Conservation (phyloP, 2,329 filamentous ascomycete genomes). For the Fusarium luffae region DNA sequence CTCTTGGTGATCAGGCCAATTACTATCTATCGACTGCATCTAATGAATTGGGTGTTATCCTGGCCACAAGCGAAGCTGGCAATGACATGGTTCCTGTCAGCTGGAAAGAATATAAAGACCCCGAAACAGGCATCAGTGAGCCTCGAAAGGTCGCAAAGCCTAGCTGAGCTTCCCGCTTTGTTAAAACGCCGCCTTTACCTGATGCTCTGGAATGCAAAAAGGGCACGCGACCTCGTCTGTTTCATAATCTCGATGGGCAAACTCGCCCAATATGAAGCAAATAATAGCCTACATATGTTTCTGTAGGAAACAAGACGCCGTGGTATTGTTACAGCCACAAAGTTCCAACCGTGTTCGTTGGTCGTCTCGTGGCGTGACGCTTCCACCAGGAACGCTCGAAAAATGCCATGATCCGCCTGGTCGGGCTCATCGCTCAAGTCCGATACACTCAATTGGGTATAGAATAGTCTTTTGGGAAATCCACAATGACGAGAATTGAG, state of each 20-base stretch:
- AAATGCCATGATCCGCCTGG: slow-evolving; percentile 5
- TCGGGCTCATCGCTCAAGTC: slow-evolving; percentile 8
- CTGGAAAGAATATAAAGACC: slow-evolving; percentile 95
- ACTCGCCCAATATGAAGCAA: slow-evolving; percentile 1
- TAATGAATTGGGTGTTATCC: slow-evolving; percentile 92
- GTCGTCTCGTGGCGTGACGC: slow-evolving; percentile 21
- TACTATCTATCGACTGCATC: slow-evolving; percentile 94
- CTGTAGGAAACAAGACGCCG: background rate
- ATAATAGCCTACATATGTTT: background rate
- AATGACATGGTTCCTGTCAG: slow-evolving; percentile 93
- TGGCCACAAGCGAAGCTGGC: slow-evolving; percentile 88
- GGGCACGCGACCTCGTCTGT: slow-evolving; percentile 21
- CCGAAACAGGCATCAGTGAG: slow-evolving; percentile 80
- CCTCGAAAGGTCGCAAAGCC: slow-evolving; percentile 93
- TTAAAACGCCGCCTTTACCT: slow-evolving; percentile 10
- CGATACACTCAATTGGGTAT: slow-evolving; percentile 8
- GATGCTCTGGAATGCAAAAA: slow-evolving; percentile 36
- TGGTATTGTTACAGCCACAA: slow-evolving; percentile 12
- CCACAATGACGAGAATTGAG: background rate
- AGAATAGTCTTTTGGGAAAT: slow-evolving; percentile 10
- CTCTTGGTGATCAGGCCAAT: slow-evolving; percentile 90
- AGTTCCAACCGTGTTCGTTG: slow-evolving; percentile 7
- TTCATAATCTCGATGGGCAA: slow-evolving; percentile 20
- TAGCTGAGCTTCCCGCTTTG: slow-evolving; percentile 64
- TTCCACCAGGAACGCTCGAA: slow-evolving; percentile 6